These are phyloP conservation scores for Solanum aculeatissimum DNA, from an alignment of 305 asterid species.

Conservation along the genomic window DNA sequence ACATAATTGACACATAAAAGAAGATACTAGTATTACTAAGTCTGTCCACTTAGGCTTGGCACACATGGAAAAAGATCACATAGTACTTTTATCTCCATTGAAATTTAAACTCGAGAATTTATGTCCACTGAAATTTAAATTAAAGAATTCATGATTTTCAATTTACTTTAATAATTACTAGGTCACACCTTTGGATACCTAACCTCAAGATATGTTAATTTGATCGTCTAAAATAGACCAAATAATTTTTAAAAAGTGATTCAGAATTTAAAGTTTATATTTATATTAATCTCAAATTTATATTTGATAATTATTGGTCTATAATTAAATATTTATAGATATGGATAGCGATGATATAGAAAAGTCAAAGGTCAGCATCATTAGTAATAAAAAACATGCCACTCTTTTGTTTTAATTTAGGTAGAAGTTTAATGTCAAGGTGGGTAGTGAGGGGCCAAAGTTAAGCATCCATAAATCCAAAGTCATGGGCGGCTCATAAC, in stretches of 20 bases:
- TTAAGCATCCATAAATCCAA: background rate
- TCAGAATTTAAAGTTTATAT: background rate
- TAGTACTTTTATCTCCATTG: no score
- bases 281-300: background rate
- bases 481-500: background rate
- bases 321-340: background rate
- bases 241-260: background rate
- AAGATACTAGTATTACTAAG: accelerated
- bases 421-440: background rate
- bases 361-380: background rate
- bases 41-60: background rate
- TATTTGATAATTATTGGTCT: background rate
- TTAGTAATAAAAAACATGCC: background rate
- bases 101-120: no score
- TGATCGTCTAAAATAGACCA: background rate
- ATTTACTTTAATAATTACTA: no score
- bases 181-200: no score
- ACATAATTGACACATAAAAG: background rate
- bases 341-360: background rate
- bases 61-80: background rate
- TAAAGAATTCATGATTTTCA: no score
- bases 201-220: no score
- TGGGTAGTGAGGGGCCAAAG: background rate
- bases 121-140: no score
- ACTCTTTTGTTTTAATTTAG: background rate